Conservation (phyloP, 345 rosid genomes). For the Arabidopsis arenosa region DNA sequence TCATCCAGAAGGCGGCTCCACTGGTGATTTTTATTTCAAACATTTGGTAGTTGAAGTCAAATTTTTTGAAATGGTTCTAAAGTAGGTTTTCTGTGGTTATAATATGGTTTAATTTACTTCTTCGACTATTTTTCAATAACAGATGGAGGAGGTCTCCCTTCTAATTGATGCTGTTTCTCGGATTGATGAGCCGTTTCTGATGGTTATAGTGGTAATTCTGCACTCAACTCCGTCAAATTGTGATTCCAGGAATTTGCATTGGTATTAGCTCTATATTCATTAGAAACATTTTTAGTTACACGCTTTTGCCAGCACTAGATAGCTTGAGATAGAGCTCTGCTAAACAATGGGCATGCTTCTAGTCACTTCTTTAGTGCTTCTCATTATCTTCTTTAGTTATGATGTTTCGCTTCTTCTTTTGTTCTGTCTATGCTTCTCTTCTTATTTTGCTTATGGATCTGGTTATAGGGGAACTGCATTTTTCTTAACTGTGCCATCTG, state of each 20-base stretch:
- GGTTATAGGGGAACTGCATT: constrained; percentile 11
- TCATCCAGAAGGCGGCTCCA: constrained; percentile 85
- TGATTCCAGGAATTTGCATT: constrained; percentile 93
- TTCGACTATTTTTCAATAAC: constrained; percentile 43
- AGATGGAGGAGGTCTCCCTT: constrained; percentile 97
- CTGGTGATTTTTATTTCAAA: constrained; percentile 73
- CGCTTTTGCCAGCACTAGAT: constrained; percentile 43
- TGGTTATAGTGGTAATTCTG: constrained; percentile 99
- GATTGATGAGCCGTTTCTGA: constrained; percentile 93
- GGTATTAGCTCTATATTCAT: constrained; percentile 94
- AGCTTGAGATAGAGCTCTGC: constrained; percentile 24
- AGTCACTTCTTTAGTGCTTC: constrained; percentile 23
- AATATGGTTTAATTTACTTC: constrained; percentile 48
- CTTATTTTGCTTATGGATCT: constrained; percentile 15
- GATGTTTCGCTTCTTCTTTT: neutral
- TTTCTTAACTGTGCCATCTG: constrained; percentile 7
- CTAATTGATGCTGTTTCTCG: constrained; percentile 85
- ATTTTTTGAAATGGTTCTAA: constrained; percentile 41
- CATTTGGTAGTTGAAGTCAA: constrained; percentile 59
- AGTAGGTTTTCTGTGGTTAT: constrained; percentile 31
- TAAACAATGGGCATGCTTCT: constrained; percentile 20
- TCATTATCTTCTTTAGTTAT: constrained; percentile 11
- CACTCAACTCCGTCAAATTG: constrained; percentile 97
- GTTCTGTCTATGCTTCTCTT: constrained; percentile 4
- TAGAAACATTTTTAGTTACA: constrained; percentile 46